Conservation (phyloP, 1,139 yeast genomes). For the Geotrichum reessii region DNA sequence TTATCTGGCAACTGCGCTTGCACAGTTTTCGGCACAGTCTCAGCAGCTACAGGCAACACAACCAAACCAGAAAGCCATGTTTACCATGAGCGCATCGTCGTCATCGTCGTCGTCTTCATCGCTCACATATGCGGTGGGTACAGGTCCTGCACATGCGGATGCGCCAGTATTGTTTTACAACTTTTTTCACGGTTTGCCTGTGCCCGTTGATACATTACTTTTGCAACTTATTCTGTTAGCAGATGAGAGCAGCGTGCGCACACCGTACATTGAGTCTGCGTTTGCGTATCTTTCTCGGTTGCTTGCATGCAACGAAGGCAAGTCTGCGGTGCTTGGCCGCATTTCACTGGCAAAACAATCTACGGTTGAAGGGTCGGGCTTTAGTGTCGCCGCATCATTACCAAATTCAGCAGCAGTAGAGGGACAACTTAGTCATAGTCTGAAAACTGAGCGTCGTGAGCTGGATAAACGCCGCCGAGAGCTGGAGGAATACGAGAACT, state of each 20-base stretch:
- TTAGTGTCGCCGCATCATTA: not conserved
- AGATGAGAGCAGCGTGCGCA: conserved; percentile 76
- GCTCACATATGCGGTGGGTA: conserved; percentile 10
- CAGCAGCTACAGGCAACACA: not conserved
- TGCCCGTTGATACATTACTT: conserved; percentile 66
- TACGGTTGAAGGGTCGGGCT: not conserved
- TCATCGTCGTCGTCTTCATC: conserved; percentile 18
- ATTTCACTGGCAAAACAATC: conserved; percentile 7
- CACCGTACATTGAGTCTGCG: conserved; percentile 83
- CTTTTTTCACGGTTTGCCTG: conserved; percentile 48
- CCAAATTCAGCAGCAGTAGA: conserved; percentile 1
- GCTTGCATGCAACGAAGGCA: conserved; percentile 9
- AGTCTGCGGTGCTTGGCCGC: not conserved
- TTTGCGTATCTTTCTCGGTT: conserved; percentile 45
- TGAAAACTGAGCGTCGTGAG: not conserved
- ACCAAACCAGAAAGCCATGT: not conserved
- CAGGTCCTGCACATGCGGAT: conserved; percentile 33
- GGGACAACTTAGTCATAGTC: not conserved
- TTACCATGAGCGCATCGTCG: not conserved
- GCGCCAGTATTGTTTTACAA: conserved; percentile 57
- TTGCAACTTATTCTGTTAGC: conserved; percentile 83
- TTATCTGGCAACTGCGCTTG: conserved; percentile 7
- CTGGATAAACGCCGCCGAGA: conserved; percentile 14
- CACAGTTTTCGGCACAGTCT: not conserved
- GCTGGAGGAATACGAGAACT: conserved; percentile 9